phyloP scores from a whole-genome alignment of 306 rosid species.

The Gillenia trifoliata region DNA sequence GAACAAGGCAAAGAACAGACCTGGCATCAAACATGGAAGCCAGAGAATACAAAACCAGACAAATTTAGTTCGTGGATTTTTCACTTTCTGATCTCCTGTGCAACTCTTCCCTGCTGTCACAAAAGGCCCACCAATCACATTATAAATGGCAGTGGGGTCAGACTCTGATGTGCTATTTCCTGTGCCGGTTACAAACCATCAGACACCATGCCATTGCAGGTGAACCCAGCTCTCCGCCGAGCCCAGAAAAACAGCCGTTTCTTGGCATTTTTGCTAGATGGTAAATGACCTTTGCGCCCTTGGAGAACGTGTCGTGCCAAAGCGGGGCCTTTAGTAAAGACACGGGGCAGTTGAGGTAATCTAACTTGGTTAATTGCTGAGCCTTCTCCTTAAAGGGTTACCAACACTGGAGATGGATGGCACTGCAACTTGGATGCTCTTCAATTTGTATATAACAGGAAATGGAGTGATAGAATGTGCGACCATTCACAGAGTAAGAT shows the following conservation, averaged over 20 bases:
- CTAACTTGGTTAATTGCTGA: not conserved
- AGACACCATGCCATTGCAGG: not conserved
- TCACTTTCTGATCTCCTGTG: not conserved
- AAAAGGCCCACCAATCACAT: not conserved
- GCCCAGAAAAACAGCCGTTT: constrained; percentile 14
- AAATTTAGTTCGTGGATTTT: constrained; percentile 23
- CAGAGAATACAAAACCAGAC: constrained; percentile 30
- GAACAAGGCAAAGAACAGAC: constrained; percentile 1
- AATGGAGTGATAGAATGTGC: not conserved
- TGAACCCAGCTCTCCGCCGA: constrained; percentile 5
- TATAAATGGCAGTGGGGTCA: not conserved
- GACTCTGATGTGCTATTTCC: not conserved
- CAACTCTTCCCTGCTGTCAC: not conserved
- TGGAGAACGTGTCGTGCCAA: not conserved
- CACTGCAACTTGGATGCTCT: not conserved
- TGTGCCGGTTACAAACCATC: not conserved
- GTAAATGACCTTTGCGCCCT: constrained; percentile 19
- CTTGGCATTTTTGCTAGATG: not conserved
- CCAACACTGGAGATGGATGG: not conserved
- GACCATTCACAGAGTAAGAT: too few relatives aligned
- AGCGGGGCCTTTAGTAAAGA: not conserved
- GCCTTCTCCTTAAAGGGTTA: not conserved
- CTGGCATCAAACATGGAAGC: constrained; percentile 35
- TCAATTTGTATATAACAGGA: not conserved
- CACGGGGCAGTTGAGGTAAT: not conserved